phyloP scores from a whole-genome alignment of 2,329 filamentous ascomycete species.

The Thermothelomyces thermophilus region DNA sequence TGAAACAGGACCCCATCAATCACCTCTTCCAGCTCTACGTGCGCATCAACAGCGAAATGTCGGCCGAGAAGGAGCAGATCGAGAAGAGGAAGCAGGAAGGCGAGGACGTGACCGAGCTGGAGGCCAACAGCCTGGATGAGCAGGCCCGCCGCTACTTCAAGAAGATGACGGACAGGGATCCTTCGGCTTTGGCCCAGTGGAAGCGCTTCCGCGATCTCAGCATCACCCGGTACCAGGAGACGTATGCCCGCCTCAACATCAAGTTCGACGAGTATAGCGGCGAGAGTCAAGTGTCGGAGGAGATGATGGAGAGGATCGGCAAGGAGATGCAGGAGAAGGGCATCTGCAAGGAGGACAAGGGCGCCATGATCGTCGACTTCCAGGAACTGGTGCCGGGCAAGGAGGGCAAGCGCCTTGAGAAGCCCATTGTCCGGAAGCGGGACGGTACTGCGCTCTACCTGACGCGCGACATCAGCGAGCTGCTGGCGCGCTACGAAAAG shows the following conservation, averaged over 20 bases:
- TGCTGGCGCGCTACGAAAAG: conserved; percentile 56
- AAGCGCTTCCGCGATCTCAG: conserved; percentile 59
- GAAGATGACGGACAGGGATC: conserved; percentile 62
- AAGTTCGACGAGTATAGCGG: conserved; percentile 67
- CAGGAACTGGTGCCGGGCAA: conserved; percentile 59
- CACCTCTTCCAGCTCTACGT: conserved; percentile 80
- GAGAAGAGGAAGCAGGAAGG: conserved; percentile 50
- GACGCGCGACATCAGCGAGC: conserved; percentile 70
- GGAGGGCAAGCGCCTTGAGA: conserved; percentile 62
- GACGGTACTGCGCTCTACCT: conserved; percentile 72
- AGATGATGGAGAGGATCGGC: conserved; percentile 58
- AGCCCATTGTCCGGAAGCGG: conserved; percentile 64
- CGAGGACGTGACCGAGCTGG: conserved; percentile 42
- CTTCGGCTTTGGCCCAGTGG: conserved; percentile 55
- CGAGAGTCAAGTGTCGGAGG: conserved; percentile 64
- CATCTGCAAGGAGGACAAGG: conserved; percentile 63
- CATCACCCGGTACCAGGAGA: conserved; percentile 59
- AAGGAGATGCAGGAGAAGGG: conserved; percentile 56
- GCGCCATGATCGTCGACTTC: conserved; percentile 67
- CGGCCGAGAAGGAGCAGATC: conserved; percentile 59
- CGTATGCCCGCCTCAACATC: conserved; percentile 65
- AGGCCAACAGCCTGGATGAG: conserved; percentile 59
- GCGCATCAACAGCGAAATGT: conserved; percentile 62
- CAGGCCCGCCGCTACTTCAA: conserved; percentile 68
- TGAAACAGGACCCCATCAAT: conserved; percentile 68